Conservation (phyloP, 169 alveolate genomes). For the Plasmodium malariae region DNA sequence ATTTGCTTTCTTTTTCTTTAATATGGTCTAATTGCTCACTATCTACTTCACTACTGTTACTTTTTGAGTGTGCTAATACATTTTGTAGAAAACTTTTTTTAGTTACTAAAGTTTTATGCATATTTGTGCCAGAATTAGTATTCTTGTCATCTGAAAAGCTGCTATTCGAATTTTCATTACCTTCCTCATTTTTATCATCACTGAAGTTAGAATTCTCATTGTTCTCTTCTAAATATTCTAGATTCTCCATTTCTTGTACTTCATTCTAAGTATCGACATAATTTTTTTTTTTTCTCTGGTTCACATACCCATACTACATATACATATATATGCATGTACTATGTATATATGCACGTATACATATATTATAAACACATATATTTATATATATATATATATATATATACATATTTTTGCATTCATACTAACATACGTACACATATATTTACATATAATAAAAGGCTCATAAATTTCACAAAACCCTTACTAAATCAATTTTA, state of each 20-base stretch:
- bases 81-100: conserved; percentile 44
- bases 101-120: conserved; percentile 10
- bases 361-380: neutral
- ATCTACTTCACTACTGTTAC: neutral
- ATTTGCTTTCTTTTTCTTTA: conserved; percentile 6
- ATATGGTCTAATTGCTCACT: neutral
- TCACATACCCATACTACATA: neutral
- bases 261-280: conserved; percentile 23
- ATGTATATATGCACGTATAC: neutral
- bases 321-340: conserved; percentile 2
- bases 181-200: neutral
- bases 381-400: neutral
- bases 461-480: too few relatives aligned
- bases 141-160: conserved; percentile 3
- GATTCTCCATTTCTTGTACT: conserved; percentile 45
- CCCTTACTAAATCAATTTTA: too few relatives aligned
- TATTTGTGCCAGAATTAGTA: neutral
- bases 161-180: neutral
- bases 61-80: conserved; percentile 8
- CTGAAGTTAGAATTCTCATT: conserved; percentile 19
- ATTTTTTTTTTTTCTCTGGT: neutral
- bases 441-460: too few relatives aligned
- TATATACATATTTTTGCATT: neutral
- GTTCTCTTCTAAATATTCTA: conserved; percentile 12
- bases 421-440: too few relatives aligned